A percentile compares a stretch with the other conserved stretches of the same genome.
phyloP scores from a whole-genome alignment of 768 basidiomycete species.

The Termitomyces sp. region DNA sequence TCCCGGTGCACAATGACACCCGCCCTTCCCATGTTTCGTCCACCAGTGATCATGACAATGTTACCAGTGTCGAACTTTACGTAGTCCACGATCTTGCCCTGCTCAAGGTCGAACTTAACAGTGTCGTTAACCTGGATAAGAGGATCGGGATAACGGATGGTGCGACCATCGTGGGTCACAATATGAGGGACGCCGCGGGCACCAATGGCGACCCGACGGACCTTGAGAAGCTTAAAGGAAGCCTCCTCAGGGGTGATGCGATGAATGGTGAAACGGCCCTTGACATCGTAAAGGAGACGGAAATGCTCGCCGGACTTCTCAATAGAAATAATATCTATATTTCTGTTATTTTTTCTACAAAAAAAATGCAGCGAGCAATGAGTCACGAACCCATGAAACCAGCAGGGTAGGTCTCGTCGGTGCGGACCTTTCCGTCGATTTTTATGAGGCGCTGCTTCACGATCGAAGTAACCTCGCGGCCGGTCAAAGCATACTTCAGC shows the following conservation, averaged over 20 bases:
- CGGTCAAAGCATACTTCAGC: slow-evolving; percentile 97
- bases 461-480: slow-evolving; percentile 92
- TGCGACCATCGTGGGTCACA: slow-evolving; percentile 98
- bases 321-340: slow-evolving; percentile 86
- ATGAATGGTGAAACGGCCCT: slow-evolving; percentile 99
- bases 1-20: slow-evolving; percentile 96
- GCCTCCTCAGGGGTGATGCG: slow-evolving; percentile 98
- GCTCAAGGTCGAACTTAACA: slow-evolving; percentile 93
- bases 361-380: background rate
- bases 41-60: slow-evolving; percentile 96
- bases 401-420: slow-evolving; percentile 93
- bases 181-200: slow-evolving; percentile 93
- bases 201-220: slow-evolving; percentile 87
- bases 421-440: slow-evolving; percentile 98
- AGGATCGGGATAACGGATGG: slow-evolving; percentile 99
- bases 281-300: slow-evolving; percentile 98
- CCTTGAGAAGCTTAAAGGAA: slow-evolving; percentile 93
- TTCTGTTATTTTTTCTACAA: slow-evolving; percentile 1
- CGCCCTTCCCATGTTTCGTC: slow-evolving; percentile 98
- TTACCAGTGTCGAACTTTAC: slow-evolving; percentile 98
- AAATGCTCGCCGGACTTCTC: slow-evolving; percentile 99
- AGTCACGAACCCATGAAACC: slow-evolving; percentile 86
- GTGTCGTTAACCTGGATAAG: slow-evolving; percentile 94
- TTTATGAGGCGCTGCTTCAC: slow-evolving; percentile 96
- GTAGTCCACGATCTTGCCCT: slow-evolving; percentile 87